Evolutionary conservation across 345 rosid species (phyloP), one percentile per base, ranked within the genome.

Genomic region (Camelina sativa): DNA sequence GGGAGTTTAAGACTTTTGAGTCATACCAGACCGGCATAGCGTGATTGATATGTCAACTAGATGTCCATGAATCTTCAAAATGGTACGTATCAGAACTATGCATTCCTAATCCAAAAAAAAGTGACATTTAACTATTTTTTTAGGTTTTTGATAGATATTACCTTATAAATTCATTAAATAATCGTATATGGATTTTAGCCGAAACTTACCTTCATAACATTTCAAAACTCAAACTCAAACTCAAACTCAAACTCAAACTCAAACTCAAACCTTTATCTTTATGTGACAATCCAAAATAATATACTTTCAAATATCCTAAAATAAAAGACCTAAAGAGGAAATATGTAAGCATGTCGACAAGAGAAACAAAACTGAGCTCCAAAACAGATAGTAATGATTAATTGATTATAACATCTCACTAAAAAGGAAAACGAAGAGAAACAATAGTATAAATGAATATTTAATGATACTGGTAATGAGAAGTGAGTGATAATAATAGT

Each of bases 321-420:
- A 3, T 25, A 25, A 25, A 23, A 23, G 25, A 23, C 25, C 25
- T 23, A 23, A 23, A 23, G 25, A 23, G 25, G 25, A 1, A 25
- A 25, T 25, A 25, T 25, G 34, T 67, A 28, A 75, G 62, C 38
- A 75, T 75, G 79, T 75, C 79, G 79, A 75, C 79, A 51, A 67
- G 62, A 50, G 73, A 75, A 75, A 75, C 79, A 75, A 75, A 67
- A 75, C 10, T 4, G 20, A 40, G 4, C 47, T 7, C 66, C 72
- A 8, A 32, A 67, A 37, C 4, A 38, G 10, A 38, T 40, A 43
- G 37, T 34, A 70, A 58, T 32, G 65, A 71, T 32, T 69, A 23
- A 60, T 35, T 71, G 67, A 60, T 19, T 17, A 50, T 48, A 66
- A 57, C 53, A 74, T 35, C 9, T 48, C 17, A 15, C 11, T 22